Evolutionary conservation across 345 rosid species (phyloP).

Genomic region (Lepidium aucheri): DNA sequence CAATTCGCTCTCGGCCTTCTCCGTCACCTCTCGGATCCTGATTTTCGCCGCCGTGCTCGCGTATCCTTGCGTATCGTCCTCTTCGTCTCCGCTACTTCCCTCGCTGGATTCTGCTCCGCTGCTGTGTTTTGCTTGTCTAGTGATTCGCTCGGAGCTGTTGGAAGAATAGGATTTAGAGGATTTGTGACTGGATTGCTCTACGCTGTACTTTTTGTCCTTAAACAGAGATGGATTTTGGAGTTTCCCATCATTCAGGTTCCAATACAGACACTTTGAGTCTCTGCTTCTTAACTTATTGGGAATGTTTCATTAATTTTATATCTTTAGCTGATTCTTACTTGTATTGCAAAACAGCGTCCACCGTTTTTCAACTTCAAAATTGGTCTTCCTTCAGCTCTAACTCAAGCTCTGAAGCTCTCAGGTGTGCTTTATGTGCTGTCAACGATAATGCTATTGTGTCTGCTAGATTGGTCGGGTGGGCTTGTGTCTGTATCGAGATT

Average conservation of each 20-base stretch:
- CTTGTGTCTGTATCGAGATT: constrained; percentile 36
- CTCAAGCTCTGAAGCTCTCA: constrained; percentile 55
- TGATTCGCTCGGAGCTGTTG: constrained; percentile 17
- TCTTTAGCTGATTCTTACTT: constrained; percentile 10
- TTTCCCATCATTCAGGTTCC: constrained; percentile 89
- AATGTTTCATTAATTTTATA: not conserved
- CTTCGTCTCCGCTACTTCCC: constrained; percentile 35
- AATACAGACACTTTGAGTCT: not conserved
- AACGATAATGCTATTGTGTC: constrained; percentile 34
- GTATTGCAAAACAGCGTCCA: constrained; percentile 49
- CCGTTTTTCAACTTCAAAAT: constrained; percentile 83
- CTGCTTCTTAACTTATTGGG: not conserved
- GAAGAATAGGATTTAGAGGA: constrained; percentile 57
- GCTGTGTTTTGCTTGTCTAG: constrained; percentile 33
- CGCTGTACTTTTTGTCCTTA: constrained; percentile 37
- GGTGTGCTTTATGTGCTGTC: constrained; percentile 39
- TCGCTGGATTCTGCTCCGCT: constrained; percentile 39
- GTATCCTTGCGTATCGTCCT: constrained; percentile 35
- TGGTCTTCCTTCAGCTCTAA: constrained; percentile 54
- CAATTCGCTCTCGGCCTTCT: constrained; percentile 35
- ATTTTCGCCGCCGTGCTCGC: constrained; percentile 43
- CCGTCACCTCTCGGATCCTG: constrained; percentile 32
- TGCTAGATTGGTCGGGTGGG: constrained; percentile 31
- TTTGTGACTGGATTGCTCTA: constrained; percentile 60
- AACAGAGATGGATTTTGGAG: constrained; percentile 65